Evolutionary conservation across 495 filamentous ascomycete genomes (phyloP), one percentile per base, ranked within the genome.

Genomic region (Aspergillus leporis): DNA sequence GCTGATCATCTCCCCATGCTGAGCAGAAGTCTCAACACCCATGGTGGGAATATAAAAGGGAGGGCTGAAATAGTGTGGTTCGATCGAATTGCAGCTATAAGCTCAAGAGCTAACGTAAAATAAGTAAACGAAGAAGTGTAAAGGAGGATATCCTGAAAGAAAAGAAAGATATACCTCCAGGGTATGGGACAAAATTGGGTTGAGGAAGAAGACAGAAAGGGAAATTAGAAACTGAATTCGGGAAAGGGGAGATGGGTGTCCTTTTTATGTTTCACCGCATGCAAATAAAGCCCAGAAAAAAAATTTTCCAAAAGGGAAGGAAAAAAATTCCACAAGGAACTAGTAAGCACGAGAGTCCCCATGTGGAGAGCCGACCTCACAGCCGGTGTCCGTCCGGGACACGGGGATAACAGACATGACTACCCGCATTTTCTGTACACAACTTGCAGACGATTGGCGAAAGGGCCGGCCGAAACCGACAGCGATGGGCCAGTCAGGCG

Each of bases 1-100:
- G 54, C 70, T 68, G 59, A 77, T 72, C 18, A 63, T 60, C 65
- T 77, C 74, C 66, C 74, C 73, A 68, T 74, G 72, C 10, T 69
- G 67, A 53, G 71, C 47, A 40, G 63, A 62, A 18, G 71, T 55
- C 66, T 77, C 71, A 46, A 66, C 14, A 59, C 73, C 73, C 71
- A 75, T 77, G 34, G 38, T 74, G 58, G 25, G n/a, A n/a, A n/a
- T n/a, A 34, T 9, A 18, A 28, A 16, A 45, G 13, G 28, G 0
- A 30, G 41, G 50, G 30, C 1, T 30, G 8, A 4, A 13, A 2
- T 23, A 2, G n/a, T 25, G 19, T 22, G 16, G 40, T 36, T 47
- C 12, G 25, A 34, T 18, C 14, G 14, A 41, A 28, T 41, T 16
- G 22, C 14, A 16, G 10, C 7, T 18, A 16, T 41, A 54, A 3